Evolutionary conservation across 495 filamentous ascomycete species (phyloP), one percentile per base, ranked within the genome.

Genomic region (Terfezia claveryi): DNA sequence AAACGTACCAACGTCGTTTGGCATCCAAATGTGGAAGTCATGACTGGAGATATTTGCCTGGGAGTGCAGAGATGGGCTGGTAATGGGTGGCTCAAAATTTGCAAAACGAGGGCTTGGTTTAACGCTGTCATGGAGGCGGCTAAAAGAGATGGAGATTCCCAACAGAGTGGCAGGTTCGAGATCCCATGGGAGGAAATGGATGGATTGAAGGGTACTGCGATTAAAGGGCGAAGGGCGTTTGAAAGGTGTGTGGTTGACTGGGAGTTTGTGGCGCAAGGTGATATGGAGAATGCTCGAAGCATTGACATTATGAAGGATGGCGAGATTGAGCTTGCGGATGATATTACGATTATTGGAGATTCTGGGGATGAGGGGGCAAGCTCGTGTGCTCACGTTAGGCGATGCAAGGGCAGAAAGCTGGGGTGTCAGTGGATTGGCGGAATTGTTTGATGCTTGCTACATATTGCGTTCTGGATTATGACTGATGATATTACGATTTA

Each of bases 21-120:
- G 14, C 44, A 20, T 1, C 55, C 50, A 0, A 67, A 69, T 2
- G 69, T 95, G 36, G 71, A 81, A 23, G 67, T 95, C 5, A 80
- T 82, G 2, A 82, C 78, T 38, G 83, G 78, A 56, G 91, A 98
- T 63, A 72, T 95, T 59, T 94, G 93, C 66, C 85, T 98, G 60
- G 80, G 83, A 58, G 76, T 95, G 51, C 87, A 94, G 64, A 76
- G 84, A 14, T 78, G 84, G n/a, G 5, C 50, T 4, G n/a, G n/a
- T 17, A 20, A 20, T 23, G 16, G n/a, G n/a, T 17, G 11, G 12
- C 83, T 95, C 79, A 87, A 94, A 9, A 95, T 88, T 5, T 80
- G 87, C 0, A 80, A 95, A 38, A 86, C 88, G 1, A 87, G 95
- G 56, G 83, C 94, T 36, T 98, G 91, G 91, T 93, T 94, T 70